Base-by-base conservation (phyloP, 106 monocot genomes). In the Dendrobium nobile region DNA sequence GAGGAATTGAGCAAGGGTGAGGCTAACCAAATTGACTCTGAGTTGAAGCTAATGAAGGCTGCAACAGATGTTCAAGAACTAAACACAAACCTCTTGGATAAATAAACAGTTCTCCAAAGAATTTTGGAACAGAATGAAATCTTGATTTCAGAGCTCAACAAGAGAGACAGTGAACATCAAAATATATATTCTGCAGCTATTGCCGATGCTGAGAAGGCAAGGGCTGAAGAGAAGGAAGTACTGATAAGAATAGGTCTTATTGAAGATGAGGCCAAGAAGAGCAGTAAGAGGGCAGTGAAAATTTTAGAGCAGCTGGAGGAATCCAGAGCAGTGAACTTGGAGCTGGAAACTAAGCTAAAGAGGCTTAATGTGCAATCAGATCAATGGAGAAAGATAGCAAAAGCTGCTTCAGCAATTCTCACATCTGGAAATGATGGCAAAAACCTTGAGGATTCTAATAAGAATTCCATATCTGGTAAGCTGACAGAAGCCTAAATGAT, bases 301-400 rank as follows among this genome's bases (percentile, higher is more conserved):
- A 13, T 51, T 51, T 15, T 51, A 51, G 51, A 51, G 51, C 51
- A 92, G 48, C 75, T 93, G 45, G 75, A 84, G 20, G 81, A 75
- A 44, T 85, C 85, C 13, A 54, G 82, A 37, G 82, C 73, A 9
- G 51, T 86, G 89, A 80, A 20, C 27, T 8, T 89, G 88, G 90
- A 89, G 45, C 88, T 87, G 84, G 89, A 90, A 58, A 48, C 86
- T 0, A 92, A 98, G 54, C 27, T 98, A 81, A 88, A 83, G 73
- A 85, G 88, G 68, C 75, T 98, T 17, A 89, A 87, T 74, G 86
- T 91, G 75, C 95, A 98, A 54, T 88, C 88, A 13, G 92, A 95
- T 27, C 95, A 98, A 72, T 98, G 98, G 98, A 88, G 92, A 64
- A 95, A 95, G 83, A 93, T 93, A 15, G 91, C 95, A 26, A 91